Evolutionary conservation across 2,329 filamentous ascomycete species (phyloP), one percentile per base, ranked within the genome.

Genomic region (Penicillium glabrum): DNA sequence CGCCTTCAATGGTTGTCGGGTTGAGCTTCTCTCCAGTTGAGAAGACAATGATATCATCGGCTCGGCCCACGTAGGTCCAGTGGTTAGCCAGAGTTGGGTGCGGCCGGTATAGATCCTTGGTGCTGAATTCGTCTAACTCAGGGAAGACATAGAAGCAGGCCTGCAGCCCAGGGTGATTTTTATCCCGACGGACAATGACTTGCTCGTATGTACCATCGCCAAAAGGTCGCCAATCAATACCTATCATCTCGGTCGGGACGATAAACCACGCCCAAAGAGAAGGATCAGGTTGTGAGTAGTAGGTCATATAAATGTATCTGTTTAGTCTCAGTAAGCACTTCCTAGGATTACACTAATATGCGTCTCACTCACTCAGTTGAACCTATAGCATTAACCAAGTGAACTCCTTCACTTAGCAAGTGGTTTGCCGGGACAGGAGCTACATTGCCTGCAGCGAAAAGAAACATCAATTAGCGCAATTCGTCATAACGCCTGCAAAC

Each of bases 1-100:
- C 41, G 14, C 33, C 43, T 54, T 70, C 65, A 14, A 66, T 56
- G 4, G 56, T 45, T 1, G 60, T 53, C 3, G 66, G 66, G 37
- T 69, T 69, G 14, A 62, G 51, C 37, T 70, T 70, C 46, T 69
- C 65, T 2, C 66, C 66, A 16, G 56, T 70, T 1, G 58, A 62
- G 19, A 70, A 60, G 1, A 68, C 67, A n/a, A 69, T 62, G 27
- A 67, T 56, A 52, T 69, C 66, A 48, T 69, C 67, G 5, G 43
- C 46, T n/a, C 57, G 61, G 16, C 56, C 57, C 35, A 50, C 27
- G 23, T 58, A 63, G 1, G 27, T 46, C 64, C 63, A 65, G 46
- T 56, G 53, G n/a, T 64, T 31, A 9, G 59, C 27, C 19, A 54
- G 51, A 2, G 43, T 52, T 2, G 63, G 59, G 45, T 67, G 65